Conservation (phyloP, 345 rosid species). For the Dipteronia sinensis region DNA sequence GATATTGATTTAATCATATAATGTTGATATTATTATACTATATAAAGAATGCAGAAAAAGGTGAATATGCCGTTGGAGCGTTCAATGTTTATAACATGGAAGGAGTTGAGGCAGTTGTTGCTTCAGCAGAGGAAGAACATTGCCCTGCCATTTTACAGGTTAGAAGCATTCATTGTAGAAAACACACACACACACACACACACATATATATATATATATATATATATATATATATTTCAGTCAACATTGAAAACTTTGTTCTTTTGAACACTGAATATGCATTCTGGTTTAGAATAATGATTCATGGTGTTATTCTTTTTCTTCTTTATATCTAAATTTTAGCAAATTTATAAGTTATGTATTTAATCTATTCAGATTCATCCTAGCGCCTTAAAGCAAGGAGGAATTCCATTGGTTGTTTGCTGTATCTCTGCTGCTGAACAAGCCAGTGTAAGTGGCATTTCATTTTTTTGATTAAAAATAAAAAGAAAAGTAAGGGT, state of each 20-base stretch:
- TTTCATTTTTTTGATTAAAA: not conserved
- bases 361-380: constrained; percentile 59
- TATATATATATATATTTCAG: no score
- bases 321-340: not conserved
- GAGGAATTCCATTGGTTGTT: constrained; percentile 80
- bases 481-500: not conserved
- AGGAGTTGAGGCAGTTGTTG: constrained; percentile 91
- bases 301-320: not conserved
- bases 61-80: constrained; percentile 94
- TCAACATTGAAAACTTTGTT: not conserved
- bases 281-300: not conserved
- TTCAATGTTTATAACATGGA: constrained; percentile 95
- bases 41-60: constrained; percentile 78
- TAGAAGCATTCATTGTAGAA: constrained; percentile 15
- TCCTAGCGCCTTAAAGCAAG: constrained; percentile 84
- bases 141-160: constrained; percentile 99
- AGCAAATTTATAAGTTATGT: not conserved
- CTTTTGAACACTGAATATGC: not conserved
- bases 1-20: constrained; percentile 8
- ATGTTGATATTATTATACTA: constrained; percentile 31
- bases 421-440: constrained; percentile 87
- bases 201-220: no score
- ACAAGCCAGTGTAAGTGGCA: constrained; percentile 71
- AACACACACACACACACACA: no score
- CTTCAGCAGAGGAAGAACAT: constrained; percentile 92